Base-by-base conservation (phyloP, 2,329 filamentous ascomycete genomes). In the Alternaria novae-zelandiae region DNA sequence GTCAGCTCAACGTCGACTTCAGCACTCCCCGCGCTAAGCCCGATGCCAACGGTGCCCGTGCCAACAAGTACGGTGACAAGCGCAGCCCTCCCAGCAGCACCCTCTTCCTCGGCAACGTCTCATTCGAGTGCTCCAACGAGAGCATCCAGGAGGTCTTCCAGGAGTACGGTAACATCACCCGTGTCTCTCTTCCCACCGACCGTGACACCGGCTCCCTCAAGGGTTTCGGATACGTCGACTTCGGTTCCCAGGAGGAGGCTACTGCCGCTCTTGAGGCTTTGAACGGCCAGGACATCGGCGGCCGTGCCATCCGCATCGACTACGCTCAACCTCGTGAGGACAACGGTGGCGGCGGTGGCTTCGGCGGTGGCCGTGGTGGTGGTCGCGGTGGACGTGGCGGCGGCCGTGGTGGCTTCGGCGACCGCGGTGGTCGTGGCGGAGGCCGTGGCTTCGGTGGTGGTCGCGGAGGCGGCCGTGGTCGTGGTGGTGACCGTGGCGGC, bases 161-260 rank as follows among this genome's bases (percentile, higher is more conserved):
- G 74, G 87, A 91, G 71, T 86, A 90, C 73, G 88, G 89, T 70
- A 86, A 85, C 78, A 88, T 96, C 78, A 88, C 90, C 76, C 91
- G 91, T 78, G 89, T 97, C 74, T 91, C 94, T 77, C 90, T 97
- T 66, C 94, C 94, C 55, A 97, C 94, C 63, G 93, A 97, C 80
- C 89, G 89, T 80, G 93, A 97, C 65, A 89, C 89, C 66, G 94
- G 93, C 69, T 88, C 89, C 73, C 90, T 91, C 78, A 97, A 97
- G 90, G 94, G 94, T 61, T 97, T 96, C 81, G 94, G 93, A 59
- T 97, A 97, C 79, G 90, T 97, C 68, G 90, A 90, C 77, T 97
- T 95, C 86, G 83, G 84, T 72, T 91, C 91, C 17, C 81, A 96
- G 66, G 93, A 97, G 26, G 94, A 97, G 74, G 93, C 94, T 74